phyloP scores from a whole-genome alignment of 1,284 basidiomycete species.

The Ceratobasidium sp. region DNA sequence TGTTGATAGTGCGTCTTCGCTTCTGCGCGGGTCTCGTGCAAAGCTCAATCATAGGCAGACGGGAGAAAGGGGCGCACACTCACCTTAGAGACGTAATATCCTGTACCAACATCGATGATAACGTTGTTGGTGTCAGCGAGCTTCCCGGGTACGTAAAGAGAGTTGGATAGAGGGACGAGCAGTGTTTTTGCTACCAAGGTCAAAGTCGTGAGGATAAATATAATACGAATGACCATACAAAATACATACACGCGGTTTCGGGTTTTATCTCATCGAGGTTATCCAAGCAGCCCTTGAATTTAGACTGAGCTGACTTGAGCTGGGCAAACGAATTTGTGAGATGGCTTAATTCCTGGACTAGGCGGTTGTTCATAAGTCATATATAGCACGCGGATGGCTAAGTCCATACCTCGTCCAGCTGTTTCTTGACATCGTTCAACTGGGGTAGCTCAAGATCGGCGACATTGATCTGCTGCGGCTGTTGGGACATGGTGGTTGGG shows the following conservation, averaged over 20 bases:
- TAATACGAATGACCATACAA: constrained; percentile 5
- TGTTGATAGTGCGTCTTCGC: constrained; percentile 80
- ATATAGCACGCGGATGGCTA: neutral
- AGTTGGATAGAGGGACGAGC: constrained; percentile 92
- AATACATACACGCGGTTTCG: constrained; percentile 75
- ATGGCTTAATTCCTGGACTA: constrained; percentile 87
- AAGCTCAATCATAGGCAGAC: neutral
- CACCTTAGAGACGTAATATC: constrained; percentile 96
- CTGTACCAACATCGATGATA: constrained; percentile 95
- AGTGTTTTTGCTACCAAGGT: constrained; percentile 78
- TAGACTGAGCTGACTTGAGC: constrained; percentile 91
- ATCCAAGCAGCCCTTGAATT: constrained; percentile 90
- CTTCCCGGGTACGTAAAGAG: constrained; percentile 94
- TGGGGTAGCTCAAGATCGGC: constrained; percentile 85
- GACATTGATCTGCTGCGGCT: constrained; percentile 74
- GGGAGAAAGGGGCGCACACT: constrained; percentile 47
- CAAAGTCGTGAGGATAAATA: neutral
- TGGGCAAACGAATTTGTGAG: constrained; percentile 93
- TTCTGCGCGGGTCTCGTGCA: constrained; percentile 78
- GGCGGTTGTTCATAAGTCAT: neutral
- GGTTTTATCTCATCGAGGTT: constrained; percentile 84
- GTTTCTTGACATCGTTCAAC: constrained; percentile 86
- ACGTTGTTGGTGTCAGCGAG: constrained; percentile 87
- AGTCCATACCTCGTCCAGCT: constrained; percentile 83
- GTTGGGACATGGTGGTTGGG: constrained; percentile 28